Evolutionary conservation across 1,284 basidiomycete species (phyloP).

Genomic region (Marasmius sp.): DNA sequence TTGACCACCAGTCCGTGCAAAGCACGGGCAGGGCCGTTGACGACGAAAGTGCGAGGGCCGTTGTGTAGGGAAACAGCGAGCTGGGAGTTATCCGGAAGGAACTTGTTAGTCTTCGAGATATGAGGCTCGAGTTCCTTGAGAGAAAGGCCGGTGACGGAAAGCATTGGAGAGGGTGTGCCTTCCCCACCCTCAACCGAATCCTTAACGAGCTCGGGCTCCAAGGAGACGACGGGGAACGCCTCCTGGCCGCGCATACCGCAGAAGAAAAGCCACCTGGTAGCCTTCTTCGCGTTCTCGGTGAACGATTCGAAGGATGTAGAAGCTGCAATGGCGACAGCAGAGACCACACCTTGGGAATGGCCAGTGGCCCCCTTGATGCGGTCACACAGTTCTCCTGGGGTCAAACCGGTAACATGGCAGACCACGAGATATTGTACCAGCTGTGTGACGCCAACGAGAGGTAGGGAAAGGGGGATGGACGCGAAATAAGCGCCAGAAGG

Average conservation of each 20-base stretch:
- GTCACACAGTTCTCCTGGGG: constrained; percentile 78
- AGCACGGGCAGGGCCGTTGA: constrained; percentile 91
- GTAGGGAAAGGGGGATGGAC: constrained; percentile 93
- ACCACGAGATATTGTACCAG: constrained; percentile 89
- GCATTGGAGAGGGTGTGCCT: constrained; percentile 92
- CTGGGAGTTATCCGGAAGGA: constrained; percentile 79
- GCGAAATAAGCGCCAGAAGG: constrained; percentile 90
- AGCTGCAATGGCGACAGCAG: constrained; percentile 85
- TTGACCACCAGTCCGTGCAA: constrained; percentile 92
- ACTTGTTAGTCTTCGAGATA: constrained; percentile 86
- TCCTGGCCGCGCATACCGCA: constrained; percentile 92
- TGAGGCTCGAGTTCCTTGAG: constrained; percentile 81
- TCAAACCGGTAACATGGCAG: constrained; percentile 72
- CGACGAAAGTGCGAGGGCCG: constrained; percentile 87
- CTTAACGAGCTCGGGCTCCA: constrained; percentile 87
- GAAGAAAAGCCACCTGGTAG: constrained; percentile 90
- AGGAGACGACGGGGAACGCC: constrained; percentile 89
- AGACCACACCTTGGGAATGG: constrained; percentile 95
- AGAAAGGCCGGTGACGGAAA: constrained; percentile 84
- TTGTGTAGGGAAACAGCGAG: constrained; percentile 90
- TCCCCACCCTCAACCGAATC: constrained; percentile 92
- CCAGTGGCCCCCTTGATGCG: constrained; percentile 88
- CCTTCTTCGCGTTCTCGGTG: constrained; percentile 77
- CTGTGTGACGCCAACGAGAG: constrained; percentile 95
- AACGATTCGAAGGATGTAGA: constrained; percentile 79